Evolutionary conservation across 305 asterid genomes (phyloP).

Genomic region (Plantago coronopus): DNA sequence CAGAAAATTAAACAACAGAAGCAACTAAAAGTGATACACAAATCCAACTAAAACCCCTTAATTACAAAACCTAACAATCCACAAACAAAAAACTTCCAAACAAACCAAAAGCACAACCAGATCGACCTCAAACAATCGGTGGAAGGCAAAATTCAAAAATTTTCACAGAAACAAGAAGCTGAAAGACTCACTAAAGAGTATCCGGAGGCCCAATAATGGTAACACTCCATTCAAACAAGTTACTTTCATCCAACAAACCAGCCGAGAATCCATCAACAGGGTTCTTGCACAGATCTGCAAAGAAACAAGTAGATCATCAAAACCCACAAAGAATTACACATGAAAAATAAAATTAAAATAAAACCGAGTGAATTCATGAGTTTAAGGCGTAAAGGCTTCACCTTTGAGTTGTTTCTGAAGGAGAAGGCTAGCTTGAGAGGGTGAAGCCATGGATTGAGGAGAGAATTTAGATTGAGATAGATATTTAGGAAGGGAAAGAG

Average conservation of each 20-base stretch:
- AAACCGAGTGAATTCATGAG: constrained; percentile 6
- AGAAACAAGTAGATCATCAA: constrained; percentile 44
- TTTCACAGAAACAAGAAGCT: constrained; percentile 2
- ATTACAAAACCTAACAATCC: background rate
- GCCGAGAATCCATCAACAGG: constrained; percentile 99
- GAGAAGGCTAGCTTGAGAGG: constrained; percentile 81
- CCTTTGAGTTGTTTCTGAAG: constrained; percentile 95
- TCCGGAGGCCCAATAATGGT: constrained; percentile 97
- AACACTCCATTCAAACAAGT: constrained; percentile 95
- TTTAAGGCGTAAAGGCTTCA: constrained; percentile 8
- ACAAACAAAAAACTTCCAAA: constrained; percentile 1
- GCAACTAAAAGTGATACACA: background rate
- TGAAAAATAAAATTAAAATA: constrained; percentile 13
- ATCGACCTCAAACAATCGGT: constrained; percentile 12
- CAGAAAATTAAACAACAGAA: background rate
- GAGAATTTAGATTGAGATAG: constrained; percentile 13
- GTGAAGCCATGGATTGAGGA: constrained; percentile 51
- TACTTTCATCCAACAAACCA: constrained; percentile 77
- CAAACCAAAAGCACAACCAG: constrained; percentile 8
- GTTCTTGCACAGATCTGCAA: constrained; percentile 87
- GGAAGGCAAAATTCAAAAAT: constrained; percentile 10
- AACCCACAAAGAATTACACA: constrained; percentile 27
- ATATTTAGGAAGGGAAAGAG: constrained; percentile 15
- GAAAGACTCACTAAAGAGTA: constrained; percentile 71
- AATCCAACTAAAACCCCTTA: background rate